Evolutionary conservation across 1,284 basidiomycete genomes (phyloP).

Genomic region (Marasmius sp.): DNA sequence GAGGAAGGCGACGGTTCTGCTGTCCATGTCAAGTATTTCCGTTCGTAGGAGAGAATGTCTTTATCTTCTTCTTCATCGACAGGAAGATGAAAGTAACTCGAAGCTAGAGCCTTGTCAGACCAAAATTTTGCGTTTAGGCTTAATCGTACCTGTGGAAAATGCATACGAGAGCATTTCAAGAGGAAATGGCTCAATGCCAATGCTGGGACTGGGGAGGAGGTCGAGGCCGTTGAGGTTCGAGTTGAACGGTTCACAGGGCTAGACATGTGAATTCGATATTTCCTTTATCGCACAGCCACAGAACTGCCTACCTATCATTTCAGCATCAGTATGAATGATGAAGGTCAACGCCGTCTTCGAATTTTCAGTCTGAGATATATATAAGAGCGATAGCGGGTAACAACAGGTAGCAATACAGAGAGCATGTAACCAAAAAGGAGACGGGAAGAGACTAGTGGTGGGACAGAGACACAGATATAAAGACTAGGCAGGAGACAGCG

Average conservation of each 20-base stretch:
- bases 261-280: no score
- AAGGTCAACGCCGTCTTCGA: not conserved
- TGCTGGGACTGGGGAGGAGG: conserved; percentile 13
- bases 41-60: conserved; percentile 41
- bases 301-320: no score
- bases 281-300: no score
- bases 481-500: conserved; percentile 5
- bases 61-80: conserved; percentile 55
- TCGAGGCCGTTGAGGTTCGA: not conserved
- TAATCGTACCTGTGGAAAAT: conserved; percentile 45
- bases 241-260: no score
- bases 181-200: not conserved
- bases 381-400: conserved; percentile 50
- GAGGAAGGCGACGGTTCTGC: conserved; percentile 30
- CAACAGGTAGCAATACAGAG: conserved; percentile 42
- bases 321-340: no score
- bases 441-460: conserved; percentile 19
- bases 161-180: conserved; percentile 57
- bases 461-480: conserved; percentile 13
- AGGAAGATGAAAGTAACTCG: conserved; percentile 60
- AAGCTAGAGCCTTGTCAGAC: conserved; percentile 34
- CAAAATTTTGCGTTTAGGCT: not conserved
- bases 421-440: conserved; percentile 30
- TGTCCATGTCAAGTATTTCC: conserved; percentile 50
- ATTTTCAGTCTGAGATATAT: conserved; percentile 13